A percentile compares a stretch with the other conserved stretches of the same genome.
Evolutionary conservation across 108 stramenopile genomes (phyloP).

Genomic region (Pseudonitzschia multistriata): DNA sequence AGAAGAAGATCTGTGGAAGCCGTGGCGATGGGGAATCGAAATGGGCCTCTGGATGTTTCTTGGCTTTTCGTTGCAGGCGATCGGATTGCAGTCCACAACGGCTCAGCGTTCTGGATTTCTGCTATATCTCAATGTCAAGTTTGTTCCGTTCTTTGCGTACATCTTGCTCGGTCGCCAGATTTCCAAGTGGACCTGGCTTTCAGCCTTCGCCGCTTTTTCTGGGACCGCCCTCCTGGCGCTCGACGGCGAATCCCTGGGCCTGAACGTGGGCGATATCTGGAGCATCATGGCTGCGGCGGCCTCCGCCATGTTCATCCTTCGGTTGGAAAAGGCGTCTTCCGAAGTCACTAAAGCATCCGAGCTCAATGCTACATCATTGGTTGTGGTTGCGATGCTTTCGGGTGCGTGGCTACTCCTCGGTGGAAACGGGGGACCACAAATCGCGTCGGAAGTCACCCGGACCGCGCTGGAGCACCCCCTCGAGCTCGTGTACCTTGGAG

Average conservation of each 20-base stretch:
- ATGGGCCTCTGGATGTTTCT: conserved; percentile 87
- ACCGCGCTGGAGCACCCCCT: conserved; percentile 38
- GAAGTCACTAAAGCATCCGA: conserved; percentile 48
- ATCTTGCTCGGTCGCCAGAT: conserved; percentile 60
- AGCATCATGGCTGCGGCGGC: conserved; percentile 78
- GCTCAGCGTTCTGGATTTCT: conserved; percentile 84
- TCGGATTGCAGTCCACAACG: conserved; percentile 78
- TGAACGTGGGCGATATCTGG: conserved; percentile 78
- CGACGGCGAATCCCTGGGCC: conserved; percentile 38
- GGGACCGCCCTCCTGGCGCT: conserved; percentile 78
- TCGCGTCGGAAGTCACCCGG: background rate
- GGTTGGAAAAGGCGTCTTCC: conserved; percentile 66
- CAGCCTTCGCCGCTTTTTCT: conserved; percentile 66
- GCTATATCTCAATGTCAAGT: conserved; percentile 86
- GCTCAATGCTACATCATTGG: conserved; percentile 75
- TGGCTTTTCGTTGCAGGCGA: conserved; percentile 84
- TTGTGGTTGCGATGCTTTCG: conserved; percentile 53
- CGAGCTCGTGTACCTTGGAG: conserved; percentile 73
- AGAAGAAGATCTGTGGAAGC: background rate
- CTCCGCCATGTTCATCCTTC: conserved; percentile 86
- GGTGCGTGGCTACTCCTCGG: conserved; percentile 43
- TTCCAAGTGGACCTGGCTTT: conserved; percentile 60
- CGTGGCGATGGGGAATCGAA: conserved; percentile 73
- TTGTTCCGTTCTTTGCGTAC: conserved; percentile 80
- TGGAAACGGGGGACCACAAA: background rate